Conservation (phyloP, 805 yeast species). For the Ogataea neopini region DNA sequence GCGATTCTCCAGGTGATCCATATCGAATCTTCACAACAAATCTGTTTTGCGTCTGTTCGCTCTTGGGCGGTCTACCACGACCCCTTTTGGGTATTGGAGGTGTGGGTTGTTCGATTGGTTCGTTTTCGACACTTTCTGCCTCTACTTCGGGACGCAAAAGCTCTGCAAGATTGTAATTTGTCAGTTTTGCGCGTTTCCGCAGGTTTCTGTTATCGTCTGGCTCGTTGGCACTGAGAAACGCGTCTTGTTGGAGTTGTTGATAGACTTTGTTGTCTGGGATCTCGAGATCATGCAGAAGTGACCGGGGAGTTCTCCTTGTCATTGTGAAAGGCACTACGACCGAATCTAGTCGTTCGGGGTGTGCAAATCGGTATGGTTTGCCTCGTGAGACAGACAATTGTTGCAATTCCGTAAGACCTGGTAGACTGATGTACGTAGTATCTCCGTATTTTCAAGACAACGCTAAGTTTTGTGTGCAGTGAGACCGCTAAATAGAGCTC, state of each 20-base stretch:
- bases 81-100: not conserved
- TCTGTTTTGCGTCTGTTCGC: not conserved
- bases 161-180: constrained; percentile 15
- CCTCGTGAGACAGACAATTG: too few species aligned
- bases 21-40: constrained; percentile 13
- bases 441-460: too few species aligned
- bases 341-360: too few species aligned
- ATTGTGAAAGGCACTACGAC: not conserved
- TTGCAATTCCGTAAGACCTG: too few species aligned
- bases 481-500: too few species aligned
- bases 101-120: not conserved
- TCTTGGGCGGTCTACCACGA: not conserved
- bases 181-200: constrained; percentile 18
- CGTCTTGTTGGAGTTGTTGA: constrained; percentile 37
- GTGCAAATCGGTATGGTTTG: too few species aligned
- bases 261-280: constrained; percentile 43
- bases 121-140: not conserved
- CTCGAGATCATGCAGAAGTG: constrained; percentile 33
- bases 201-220: constrained; percentile 14
- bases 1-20: not conserved
- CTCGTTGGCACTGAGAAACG: constrained; percentile 20
- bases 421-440: too few species aligned
- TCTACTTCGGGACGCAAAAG: not conserved
- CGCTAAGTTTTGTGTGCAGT: too few species aligned
- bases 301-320: constrained; percentile 7